A percentile compares a stretch with the other conserved stretches of the same genome.
Evolutionary conservation across 352 stramenopile genomes (phyloP).

Genomic region (Globisporangium parvum): DNA sequence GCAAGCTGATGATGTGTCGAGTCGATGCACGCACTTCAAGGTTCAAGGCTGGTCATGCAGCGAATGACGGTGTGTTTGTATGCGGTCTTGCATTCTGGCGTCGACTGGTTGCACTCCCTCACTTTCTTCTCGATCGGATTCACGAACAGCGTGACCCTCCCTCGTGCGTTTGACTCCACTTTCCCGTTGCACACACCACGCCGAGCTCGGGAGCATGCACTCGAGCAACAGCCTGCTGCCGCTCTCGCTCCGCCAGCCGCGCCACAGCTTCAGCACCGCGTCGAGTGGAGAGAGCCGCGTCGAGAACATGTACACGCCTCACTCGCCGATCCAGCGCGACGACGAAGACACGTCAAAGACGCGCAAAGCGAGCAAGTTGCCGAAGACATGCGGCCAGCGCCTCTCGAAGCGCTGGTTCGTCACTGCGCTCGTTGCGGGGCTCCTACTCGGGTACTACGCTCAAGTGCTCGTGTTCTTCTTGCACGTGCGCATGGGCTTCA

Average conservation of each 20-base stretch:
- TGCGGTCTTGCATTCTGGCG: no score
- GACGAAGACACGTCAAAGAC: constrained; percentile 14
- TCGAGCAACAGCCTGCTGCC: constrained; percentile 10
- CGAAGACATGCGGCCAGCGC: neutral
- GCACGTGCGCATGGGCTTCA: constrained; percentile 52
- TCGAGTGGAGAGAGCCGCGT: neutral
- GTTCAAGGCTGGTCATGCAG: no score
- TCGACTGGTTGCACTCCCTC: no score
- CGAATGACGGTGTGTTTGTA: no score
- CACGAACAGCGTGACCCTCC: no score
- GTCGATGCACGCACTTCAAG: no score
- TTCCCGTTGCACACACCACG: no score
- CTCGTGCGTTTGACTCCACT: no score
- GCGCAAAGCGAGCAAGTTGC: constrained; percentile 3
- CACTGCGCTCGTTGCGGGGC: constrained; percentile 19
- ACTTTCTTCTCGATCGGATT: no score
- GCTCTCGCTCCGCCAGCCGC: constrained; percentile 2
- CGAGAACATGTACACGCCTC: constrained; percentile 3
- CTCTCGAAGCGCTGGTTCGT: constrained; percentile 17
- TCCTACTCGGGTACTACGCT: constrained; percentile 59
- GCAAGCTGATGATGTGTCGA: no score
- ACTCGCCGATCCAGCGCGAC: constrained; percentile 5
- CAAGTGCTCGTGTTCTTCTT: constrained; percentile 66
- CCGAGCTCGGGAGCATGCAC: no score
- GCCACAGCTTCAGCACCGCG: neutral